Conservation (phyloP, 2,329 filamentous ascomycete species). For the Penicillium hesseltinei region DNA sequence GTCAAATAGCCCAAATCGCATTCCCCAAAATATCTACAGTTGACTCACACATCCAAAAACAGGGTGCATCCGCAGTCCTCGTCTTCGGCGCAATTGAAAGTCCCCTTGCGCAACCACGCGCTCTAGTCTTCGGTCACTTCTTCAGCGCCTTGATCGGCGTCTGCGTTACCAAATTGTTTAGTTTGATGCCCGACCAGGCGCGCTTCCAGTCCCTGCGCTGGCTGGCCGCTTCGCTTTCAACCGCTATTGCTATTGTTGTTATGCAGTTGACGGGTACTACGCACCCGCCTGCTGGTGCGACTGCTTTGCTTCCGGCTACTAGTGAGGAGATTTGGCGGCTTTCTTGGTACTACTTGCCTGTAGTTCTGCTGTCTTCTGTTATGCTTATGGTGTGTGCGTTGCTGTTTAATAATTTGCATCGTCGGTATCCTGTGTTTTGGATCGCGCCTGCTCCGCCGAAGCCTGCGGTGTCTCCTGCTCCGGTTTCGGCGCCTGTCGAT, state of each 20-base stretch:
- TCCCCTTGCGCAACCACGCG: constrained; percentile 33
- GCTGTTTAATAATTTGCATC: constrained; percentile 34
- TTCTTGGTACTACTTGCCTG: constrained; percentile 35
- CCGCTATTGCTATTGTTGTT: constrained; percentile 27
- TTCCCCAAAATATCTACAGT: neutral
- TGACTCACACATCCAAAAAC: neutral
- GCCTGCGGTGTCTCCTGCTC: constrained; percentile 3
- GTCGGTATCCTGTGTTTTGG: constrained; percentile 35
- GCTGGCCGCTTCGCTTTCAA: constrained; percentile 35
- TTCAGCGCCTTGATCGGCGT: constrained; percentile 32
- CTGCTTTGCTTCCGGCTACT: constrained; percentile 32
- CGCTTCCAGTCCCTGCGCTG: constrained; percentile 30
- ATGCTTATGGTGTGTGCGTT: constrained; percentile 30
- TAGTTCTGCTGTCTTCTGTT: constrained; percentile 31
- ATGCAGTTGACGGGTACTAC: constrained; percentile 36
- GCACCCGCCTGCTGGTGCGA: constrained; percentile 37
- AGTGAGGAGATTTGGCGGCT: constrained; percentile 28
- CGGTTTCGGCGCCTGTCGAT: neutral
- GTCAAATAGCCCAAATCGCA: neutral
- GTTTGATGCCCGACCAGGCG: constrained; percentile 31
- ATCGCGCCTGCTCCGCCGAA: constrained; percentile 23
- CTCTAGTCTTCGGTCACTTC: constrained; percentile 36
- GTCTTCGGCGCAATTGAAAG: constrained; percentile 34
- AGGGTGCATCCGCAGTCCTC: constrained; percentile 36
- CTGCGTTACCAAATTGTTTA: constrained; percentile 34